Base-by-base conservation (phyloP, 371 early-diverging fungal genomes). In the Apophysomyces sp. region DNA sequence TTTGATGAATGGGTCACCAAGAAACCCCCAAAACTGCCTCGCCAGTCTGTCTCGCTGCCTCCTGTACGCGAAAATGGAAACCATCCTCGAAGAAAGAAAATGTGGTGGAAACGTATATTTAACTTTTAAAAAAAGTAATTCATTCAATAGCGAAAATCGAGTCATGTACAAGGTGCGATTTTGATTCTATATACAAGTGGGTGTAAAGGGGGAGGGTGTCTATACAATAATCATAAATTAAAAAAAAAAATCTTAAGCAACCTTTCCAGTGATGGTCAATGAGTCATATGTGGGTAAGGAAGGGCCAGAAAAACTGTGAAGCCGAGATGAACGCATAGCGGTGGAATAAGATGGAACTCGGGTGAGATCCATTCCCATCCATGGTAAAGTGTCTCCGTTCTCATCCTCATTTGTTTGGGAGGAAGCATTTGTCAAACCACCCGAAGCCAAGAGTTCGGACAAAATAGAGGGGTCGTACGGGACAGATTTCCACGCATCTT, bases 1-100 rank as follows among this genome's bases (percentile, higher is more conserved):
- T 85, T 86, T 37, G 78, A 83, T 66, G 70, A 71, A 54, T 73
- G 73, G 74, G 40, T 37, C 32, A 56, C 29, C 26, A 61, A 28
- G 13, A 30, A 16, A 15, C 24, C 12, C 52, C 31, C 54, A 61
- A 29, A 28, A 55, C 21, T 39, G 13, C 39, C 57, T 13, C 54
- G 49, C 26, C 61, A 57, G 18, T 44, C 52, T 13, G 34, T 54
- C 8, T 57, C 69, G 2, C 40, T 54, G 13, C 60, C 59, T 52
- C 62, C 60, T 15, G 31, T 29, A 18, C 37, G 41, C 21, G 34
- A 27, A 18, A 62, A 55, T 21, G 39, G 24, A 24, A 62, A 56
- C 21, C 49, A 44, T 44, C 49, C 49, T 8, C n/a, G 49, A 31
- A 36, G 29, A 18, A 55, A 62, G 34, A 49, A 30, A 24, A 18